These are phyloP conservation scores for Tolypocladium sp. DNA, from an alignment of 2,329 filamentous ascomycete species.

Conservation along the genomic window DNA sequence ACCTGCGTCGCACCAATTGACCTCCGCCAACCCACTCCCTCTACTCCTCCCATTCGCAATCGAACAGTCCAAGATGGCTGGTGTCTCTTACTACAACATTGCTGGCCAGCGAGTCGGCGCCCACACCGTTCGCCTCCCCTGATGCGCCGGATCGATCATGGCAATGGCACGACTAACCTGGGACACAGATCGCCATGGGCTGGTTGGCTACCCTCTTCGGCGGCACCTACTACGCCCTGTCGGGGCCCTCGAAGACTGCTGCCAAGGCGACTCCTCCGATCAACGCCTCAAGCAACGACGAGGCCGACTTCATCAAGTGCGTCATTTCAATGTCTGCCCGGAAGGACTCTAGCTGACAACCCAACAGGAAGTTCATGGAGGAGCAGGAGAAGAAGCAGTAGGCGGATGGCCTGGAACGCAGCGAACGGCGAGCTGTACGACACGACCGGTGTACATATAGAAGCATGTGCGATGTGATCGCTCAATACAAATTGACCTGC, in stretches of 20 bases:
- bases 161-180: neutral
- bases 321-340: conserved; percentile 19
- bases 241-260: conserved; percentile 35
- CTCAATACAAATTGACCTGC: neutral
- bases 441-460: conserved; percentile 24
- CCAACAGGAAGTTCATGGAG: conserved; percentile 28
- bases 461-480: neutral
- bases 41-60: conserved; percentile 12
- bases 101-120: conserved; percentile 52
- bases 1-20: conserved; percentile 17
- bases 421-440: conserved; percentile 15
- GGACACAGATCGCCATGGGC: conserved; percentile 45
- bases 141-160: neutral
- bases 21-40: conserved; percentile 18
- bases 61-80: conserved; percentile 24
- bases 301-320: conserved; percentile 59
- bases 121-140: conserved; percentile 43
- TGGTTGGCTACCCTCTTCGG: conserved; percentile 43
- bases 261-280: conserved; percentile 44
- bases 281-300: conserved; percentile 52
- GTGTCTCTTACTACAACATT: conserved; percentile 39
- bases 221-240: conserved; percentile 33
- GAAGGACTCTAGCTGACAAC: conserved; percentile 13
- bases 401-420: conserved; percentile 8
- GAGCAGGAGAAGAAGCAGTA: conserved; percentile 33